These are phyloP conservation scores for Spergularia bocconei DNA, from an alignment of 148 eudicot species.

Conservation along the genomic window DNA sequence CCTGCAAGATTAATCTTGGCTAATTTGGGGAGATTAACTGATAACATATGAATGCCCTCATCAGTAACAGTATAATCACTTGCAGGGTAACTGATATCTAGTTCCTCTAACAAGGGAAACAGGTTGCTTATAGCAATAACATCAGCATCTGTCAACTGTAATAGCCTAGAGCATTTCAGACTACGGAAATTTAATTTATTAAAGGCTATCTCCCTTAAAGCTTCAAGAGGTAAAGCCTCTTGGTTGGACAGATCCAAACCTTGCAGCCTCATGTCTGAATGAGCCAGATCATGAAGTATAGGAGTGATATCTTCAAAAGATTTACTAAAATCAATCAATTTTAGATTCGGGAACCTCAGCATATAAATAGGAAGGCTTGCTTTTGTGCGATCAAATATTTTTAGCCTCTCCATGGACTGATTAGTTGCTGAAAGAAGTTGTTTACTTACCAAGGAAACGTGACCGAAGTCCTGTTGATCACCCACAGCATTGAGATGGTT, in stretches of 20 bases:
- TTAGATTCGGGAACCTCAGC: slow-evolving; percentile 1
- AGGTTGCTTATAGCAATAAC: slow-evolving; percentile 6
- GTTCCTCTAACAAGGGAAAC: slow-evolving; percentile 19
- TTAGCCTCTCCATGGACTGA: too few species aligned
- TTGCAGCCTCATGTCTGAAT: slow-evolving; percentile 11
- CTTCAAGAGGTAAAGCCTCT: not conserved
- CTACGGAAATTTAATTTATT: too few species aligned
- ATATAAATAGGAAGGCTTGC: too few species aligned
- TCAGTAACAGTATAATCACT: slow-evolving; percentile 6
- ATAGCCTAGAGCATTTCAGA: too few species aligned
- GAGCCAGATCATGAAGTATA: slow-evolving; percentile 7
- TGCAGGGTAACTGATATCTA: slow-evolving; percentile 24
- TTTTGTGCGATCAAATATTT: too few species aligned
- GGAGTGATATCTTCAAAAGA: slow-evolving; percentile 8
- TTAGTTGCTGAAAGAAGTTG: too few species aligned
- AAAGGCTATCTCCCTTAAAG: too few species aligned
- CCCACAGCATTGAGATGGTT: too few species aligned
- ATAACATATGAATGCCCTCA: not conserved
- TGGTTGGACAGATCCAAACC: slow-evolving; percentile 19
- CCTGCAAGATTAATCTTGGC: too few species aligned
- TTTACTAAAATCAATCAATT: slow-evolving; percentile 19
- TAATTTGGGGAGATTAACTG: too few species aligned
- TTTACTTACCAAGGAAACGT: too few species aligned
- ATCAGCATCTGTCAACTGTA: not conserved
- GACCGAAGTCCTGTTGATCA: too few species aligned